phyloP scores from a whole-genome alignment of 345 rosid genomes.

The Pugionium cornutum region DNA sequence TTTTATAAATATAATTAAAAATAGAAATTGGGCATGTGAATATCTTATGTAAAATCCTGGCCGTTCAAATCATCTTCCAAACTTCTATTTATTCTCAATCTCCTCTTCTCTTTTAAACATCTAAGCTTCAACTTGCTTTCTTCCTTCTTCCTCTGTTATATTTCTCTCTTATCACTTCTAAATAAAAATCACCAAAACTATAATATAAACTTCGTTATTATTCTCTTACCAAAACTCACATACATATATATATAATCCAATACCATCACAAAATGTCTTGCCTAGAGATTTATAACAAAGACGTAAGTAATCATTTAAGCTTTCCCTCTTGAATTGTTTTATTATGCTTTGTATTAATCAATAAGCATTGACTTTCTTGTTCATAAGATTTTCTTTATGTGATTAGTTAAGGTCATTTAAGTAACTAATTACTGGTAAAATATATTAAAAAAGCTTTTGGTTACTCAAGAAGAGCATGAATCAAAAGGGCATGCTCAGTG shows the following conservation, averaged over 20 bases:
- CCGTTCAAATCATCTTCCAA: constrained; percentile 46
- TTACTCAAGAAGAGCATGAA: constrained; percentile 37
- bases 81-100: constrained; percentile 54
- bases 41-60: constrained; percentile 43
- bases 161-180: constrained; percentile 25
- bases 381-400: not conserved
- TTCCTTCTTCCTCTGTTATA: constrained; percentile 31
- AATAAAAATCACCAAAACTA: not conserved
- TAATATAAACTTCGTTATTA: constrained; percentile 1
- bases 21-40: constrained; percentile 44
- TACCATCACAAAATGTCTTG: constrained; percentile 40
- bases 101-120: constrained; percentile 34
- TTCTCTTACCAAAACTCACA: constrained; percentile 4
- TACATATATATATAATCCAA: constrained; percentile 16
- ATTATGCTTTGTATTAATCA: not conserved
- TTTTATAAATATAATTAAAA: constrained; percentile 17
- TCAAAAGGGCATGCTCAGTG: constrained; percentile 26
- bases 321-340: not conserved
- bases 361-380: constrained; percentile 11
- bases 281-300: constrained; percentile 49
- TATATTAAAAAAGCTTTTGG: constrained; percentile 4
- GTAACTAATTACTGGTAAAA: not conserved
- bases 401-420: no score
- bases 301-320: constrained; percentile 47
- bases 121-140: constrained; percentile 35